Percentiles rank a stretch among this genome's conserved stretches.
Evolutionary conservation across 768 basidiomycete genomes (phyloP).

Genomic region (Calocybe gangraenosa): DNA sequence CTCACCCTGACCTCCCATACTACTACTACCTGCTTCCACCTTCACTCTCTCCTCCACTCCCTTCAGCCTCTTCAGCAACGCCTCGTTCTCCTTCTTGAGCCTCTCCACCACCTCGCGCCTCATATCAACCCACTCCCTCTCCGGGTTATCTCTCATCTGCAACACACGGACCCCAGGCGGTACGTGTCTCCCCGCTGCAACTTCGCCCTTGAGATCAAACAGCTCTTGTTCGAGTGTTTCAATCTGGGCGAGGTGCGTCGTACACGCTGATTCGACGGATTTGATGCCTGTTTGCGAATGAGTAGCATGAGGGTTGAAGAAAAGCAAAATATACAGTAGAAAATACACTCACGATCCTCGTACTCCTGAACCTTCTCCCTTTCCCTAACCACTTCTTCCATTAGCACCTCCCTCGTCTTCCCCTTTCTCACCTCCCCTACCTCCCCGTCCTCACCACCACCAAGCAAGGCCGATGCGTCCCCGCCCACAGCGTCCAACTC

Average conservation of each 20-base stretch:
- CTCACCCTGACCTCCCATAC: background rate
- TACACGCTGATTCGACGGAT: conserved; percentile 28
- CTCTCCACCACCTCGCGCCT: conserved; percentile 72
- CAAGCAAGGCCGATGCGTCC: conserved; percentile 4
- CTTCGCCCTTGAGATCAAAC: conserved; percentile 73
- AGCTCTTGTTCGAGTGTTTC: conserved; percentile 75
- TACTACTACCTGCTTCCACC: background rate
- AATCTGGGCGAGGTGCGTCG: conserved; percentile 45
- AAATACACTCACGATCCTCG: conserved; percentile 9
- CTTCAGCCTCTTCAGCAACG: conserved; percentile 62
- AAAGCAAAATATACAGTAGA: background rate
- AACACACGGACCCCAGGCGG: conserved; percentile 14
- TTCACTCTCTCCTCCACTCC: conserved; percentile 49
- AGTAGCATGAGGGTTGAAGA: background rate
- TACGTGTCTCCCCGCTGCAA: conserved; percentile 64
- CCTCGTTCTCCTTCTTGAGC: conserved; percentile 79
- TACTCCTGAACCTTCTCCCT: conserved; percentile 9
- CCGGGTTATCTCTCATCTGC: conserved; percentile 38
- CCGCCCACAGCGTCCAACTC: conserved; percentile 1
- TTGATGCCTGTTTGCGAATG: conserved; percentile 39
- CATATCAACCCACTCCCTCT: conserved; percentile 75
- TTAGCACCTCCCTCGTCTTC: background rate
- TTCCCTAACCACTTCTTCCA: conserved; percentile 4
- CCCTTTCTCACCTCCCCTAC: background rate
- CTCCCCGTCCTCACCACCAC: background rate